Conservation (phyloP, 2,329 filamentous ascomycete genomes). For the Rutstroemia sp. region DNA sequence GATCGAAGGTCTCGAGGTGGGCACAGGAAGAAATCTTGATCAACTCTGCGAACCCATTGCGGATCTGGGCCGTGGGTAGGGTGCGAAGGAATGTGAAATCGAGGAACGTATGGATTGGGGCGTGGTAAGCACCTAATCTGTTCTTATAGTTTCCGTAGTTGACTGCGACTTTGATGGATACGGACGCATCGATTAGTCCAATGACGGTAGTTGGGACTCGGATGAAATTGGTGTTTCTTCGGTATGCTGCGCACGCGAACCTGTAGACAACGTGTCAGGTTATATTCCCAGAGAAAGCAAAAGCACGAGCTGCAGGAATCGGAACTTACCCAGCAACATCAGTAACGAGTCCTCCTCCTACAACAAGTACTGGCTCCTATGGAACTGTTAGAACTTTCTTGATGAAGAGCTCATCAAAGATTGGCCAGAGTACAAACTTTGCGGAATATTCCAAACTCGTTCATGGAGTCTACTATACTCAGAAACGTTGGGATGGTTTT, state of each 20-base stretch:
- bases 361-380: constrained; percentile 57
- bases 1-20: constrained; percentile 56
- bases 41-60: constrained; percentile 67
- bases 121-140: constrained; percentile 65
- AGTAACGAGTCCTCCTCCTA: constrained; percentile 63
- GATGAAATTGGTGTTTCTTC: constrained; percentile 67
- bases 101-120: constrained; percentile 64
- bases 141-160: constrained; percentile 75
- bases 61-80: constrained; percentile 58
- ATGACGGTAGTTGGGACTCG: constrained; percentile 69
- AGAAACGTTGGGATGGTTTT: constrained; percentile 65
- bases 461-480: constrained; percentile 67
- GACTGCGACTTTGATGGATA: constrained; percentile 72
- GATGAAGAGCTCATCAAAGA: background rate
- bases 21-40: constrained; percentile 71
- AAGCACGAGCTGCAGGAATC: constrained; percentile 4
- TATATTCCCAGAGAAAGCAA: background rate
- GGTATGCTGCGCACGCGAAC: constrained; percentile 65
- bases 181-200: constrained; percentile 66
- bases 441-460: constrained; percentile 61
- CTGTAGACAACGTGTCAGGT: constrained; percentile 32
- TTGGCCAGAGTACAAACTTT: constrained; percentile 36
- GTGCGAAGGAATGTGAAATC: constrained; percentile 67
- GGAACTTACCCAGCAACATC: constrained; percentile 61
- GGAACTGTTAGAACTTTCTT: constrained; percentile 6